phyloP scores from a whole-genome alignment of 1,139 yeast species.

The Sugiyamaella novakii region DNA sequence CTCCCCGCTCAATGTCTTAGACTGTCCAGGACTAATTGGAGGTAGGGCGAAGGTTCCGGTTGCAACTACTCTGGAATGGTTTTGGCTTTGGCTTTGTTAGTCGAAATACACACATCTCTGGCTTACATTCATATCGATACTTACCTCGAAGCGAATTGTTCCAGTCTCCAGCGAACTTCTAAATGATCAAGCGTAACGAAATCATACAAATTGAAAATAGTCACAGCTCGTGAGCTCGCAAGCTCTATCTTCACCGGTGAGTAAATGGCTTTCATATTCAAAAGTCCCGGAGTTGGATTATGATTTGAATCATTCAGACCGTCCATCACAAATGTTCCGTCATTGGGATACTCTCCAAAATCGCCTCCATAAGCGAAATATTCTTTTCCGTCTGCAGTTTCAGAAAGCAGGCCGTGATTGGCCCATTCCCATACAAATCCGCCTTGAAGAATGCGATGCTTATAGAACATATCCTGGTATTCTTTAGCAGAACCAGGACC shows the following conservation, averaged over 20 bases:
- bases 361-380: conserved; percentile 44
- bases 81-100: conserved; percentile 2
- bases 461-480: conserved; percentile 41
- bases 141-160: conserved; percentile 5
- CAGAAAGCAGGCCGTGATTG: conserved; percentile 39
- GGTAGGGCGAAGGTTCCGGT: not conserved
- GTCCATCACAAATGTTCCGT: conserved; percentile 44
- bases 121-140: not conserved
- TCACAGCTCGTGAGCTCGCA: conserved; percentile 11
- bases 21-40: conserved; percentile 2
- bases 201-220: conserved; percentile 26
- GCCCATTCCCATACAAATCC: conserved; percentile 48
- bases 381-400: conserved; percentile 18
- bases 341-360: conserved; percentile 42
- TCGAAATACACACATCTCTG: not conserved
- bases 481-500: conserved; percentile 43
- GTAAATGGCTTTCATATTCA: conserved; percentile 38
- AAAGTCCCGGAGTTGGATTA: conserved; percentile 43
- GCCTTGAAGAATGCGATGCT: conserved; percentile 40
- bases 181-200: conserved; percentile 26
- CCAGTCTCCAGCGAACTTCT: conserved; percentile 20
- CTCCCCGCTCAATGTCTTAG: not conserved
- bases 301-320: conserved; percentile 41
- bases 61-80: conserved; percentile 1
- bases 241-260: conserved; percentile 35